phyloP scores from a whole-genome alignment of 2,329 filamentous ascomycete species.

The Pyrenophora seminiperda region DNA sequence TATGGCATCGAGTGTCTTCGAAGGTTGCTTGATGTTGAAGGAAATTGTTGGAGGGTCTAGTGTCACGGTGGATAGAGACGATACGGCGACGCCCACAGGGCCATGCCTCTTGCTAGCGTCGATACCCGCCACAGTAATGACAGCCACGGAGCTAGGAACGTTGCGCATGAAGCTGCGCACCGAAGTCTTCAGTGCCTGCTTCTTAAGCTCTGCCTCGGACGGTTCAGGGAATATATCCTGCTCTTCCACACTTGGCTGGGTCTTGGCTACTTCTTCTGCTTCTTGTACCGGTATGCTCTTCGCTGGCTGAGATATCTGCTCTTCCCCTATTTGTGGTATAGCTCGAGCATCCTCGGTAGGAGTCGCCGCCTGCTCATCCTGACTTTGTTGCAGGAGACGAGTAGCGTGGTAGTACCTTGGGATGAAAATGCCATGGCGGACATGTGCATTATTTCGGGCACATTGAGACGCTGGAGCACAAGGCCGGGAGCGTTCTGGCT shows the following conservation, averaged over 20 bases:
- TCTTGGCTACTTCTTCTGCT: neutral
- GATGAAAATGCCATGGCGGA: neutral
- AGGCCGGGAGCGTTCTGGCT: constrained; percentile 15
- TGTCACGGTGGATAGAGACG: constrained; percentile 65
- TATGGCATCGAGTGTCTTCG: constrained; percentile 61
- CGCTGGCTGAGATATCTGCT: neutral
- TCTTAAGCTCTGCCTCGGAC: constrained; percentile 6
- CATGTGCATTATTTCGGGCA: neutral
- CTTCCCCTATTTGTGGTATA: neutral
- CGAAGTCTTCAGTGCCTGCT: constrained; percentile 13
- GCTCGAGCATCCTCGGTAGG: neutral
- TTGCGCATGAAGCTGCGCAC: constrained; percentile 56
- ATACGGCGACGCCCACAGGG: constrained; percentile 59
- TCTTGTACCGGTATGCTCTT: neutral
- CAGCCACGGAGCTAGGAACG: constrained; percentile 62
- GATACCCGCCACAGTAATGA: constrained; percentile 53
- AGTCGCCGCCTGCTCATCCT: neutral
- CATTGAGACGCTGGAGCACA: constrained; percentile 7
- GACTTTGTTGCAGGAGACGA: constrained; percentile 12
- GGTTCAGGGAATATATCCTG: neutral
- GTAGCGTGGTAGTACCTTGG: constrained; percentile 20
- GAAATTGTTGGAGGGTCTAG: constrained; percentile 64
- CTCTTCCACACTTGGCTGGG: constrained; percentile 1
- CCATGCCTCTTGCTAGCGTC: constrained; percentile 22
- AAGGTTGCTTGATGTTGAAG: constrained; percentile 65